Percentiles rank a stretch among this genome's conserved stretches.
phyloP scores from a whole-genome alignment of 306 rosid genomes.

The Prunus mume region DNA sequence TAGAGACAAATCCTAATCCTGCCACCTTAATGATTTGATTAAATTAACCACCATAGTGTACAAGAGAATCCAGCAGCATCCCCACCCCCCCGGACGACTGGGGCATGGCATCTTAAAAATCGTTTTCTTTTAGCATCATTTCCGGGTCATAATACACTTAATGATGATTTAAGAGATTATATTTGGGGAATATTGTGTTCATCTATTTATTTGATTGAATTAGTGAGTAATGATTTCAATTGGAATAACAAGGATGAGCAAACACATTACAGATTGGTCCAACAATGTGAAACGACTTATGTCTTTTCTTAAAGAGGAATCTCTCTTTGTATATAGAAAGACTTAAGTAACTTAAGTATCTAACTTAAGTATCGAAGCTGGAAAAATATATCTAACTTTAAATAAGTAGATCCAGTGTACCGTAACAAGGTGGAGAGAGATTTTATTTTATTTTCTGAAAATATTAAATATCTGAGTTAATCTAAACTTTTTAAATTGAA shows the following conservation, averaged over 20 bases:
- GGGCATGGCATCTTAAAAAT: too few relatives aligned
- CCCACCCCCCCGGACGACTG: too few relatives aligned
- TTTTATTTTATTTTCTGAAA: background rate
- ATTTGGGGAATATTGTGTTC: too few relatives aligned
- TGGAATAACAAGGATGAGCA: background rate
- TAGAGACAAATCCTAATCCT: too few relatives aligned
- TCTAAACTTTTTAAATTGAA: too few relatives aligned
- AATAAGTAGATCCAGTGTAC: background rate
- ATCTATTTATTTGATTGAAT: too few relatives aligned
- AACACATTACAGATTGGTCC: background rate
- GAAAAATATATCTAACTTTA: background rate
- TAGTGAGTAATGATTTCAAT: background rate
- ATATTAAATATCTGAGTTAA: background rate
- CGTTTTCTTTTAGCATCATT: too few relatives aligned
- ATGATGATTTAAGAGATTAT: too few relatives aligned
- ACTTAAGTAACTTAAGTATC: background rate
- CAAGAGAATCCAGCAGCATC: too few relatives aligned
- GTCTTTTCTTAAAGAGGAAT: background rate
- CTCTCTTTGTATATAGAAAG: background rate
- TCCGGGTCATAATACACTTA: too few relatives aligned
- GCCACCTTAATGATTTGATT: background rate
- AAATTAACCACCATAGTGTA: background rate
- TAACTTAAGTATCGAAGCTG: too few relatives aligned
- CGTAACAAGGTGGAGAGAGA: background rate
- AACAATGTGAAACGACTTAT: background rate